Conservation (phyloP, 129 eudicot genomes). For the Centaurea solstitialis region DNA sequence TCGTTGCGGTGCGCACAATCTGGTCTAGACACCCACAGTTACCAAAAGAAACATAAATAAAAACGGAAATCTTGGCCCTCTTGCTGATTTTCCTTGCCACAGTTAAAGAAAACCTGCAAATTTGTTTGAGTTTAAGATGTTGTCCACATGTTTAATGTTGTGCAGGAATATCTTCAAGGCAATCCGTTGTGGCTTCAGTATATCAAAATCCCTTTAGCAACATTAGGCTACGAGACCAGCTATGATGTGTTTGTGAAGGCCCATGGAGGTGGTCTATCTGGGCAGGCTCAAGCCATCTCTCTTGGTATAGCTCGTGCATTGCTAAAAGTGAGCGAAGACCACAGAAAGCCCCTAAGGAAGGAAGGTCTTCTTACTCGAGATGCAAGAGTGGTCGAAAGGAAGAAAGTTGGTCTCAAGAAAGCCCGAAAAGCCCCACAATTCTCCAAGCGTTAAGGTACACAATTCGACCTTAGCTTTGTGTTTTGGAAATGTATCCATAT, state of each 20-base stretch:
- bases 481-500: constrained; percentile 8
- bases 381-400: constrained; percentile 82
- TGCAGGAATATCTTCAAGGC: constrained; percentile 96
- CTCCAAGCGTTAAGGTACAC: constrained; percentile 84
- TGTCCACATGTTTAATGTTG: background rate
- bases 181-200: constrained; percentile 91
- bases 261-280: constrained; percentile 95
- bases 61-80: background rate
- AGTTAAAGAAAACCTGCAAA: background rate
- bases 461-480: background rate
- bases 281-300: constrained; percentile 92
- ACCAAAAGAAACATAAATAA: no score
- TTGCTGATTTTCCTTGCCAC: background rate
- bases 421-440: constrained; percentile 95
- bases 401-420: constrained; percentile 89
- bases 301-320: constrained; percentile 94
- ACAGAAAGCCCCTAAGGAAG: constrained; percentile 62
- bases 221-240: constrained; percentile 73
- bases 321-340: constrained; percentile 77
- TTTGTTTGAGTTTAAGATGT: background rate
- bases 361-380: constrained; percentile 96
- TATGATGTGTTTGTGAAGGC: constrained; percentile 96
- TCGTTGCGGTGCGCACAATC: no score
- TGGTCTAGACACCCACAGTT: no score
- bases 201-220: constrained; percentile 64